Evolutionary conservation across 1,284 basidiomycete species (phyloP).

Genomic region (Irpex lacteus): DNA sequence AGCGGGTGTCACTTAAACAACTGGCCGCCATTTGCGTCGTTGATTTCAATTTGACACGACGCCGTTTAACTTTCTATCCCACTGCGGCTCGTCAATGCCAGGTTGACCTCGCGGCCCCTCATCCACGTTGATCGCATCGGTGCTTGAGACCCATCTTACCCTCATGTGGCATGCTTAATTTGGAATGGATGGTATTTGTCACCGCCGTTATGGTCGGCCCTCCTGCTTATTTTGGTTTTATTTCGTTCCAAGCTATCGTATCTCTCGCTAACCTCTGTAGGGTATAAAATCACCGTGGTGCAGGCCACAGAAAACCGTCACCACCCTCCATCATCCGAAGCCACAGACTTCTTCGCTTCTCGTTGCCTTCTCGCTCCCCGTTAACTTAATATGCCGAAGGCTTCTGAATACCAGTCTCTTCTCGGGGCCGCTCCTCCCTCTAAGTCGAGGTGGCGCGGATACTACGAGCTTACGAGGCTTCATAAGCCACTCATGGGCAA

Average conservation of each 20-base stretch:
- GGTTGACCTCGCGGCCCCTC: background rate
- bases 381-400: background rate
- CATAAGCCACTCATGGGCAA: conserved; percentile 31
- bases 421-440: conserved; percentile 1
- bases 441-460: conserved; percentile 16
- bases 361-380: background rate
- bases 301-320: no score
- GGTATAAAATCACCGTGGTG: background rate
- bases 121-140: background rate
- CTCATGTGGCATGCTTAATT: no score
- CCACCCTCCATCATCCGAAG: background rate
- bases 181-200: no score
- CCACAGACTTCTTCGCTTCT: background rate
- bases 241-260: background rate
- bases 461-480: conserved; percentile 28
- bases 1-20: no score
- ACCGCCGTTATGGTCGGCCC: background rate
- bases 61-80: no score
- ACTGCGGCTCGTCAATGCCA: no score
- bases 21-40: background rate
- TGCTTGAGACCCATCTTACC: background rate
- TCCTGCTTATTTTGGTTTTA: background rate
- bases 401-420: conserved; percentile 8
- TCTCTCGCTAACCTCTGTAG: background rate
- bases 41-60: no score